Conservation (phyloP, 345 rosid genomes). For the Populus nigra region DNA sequence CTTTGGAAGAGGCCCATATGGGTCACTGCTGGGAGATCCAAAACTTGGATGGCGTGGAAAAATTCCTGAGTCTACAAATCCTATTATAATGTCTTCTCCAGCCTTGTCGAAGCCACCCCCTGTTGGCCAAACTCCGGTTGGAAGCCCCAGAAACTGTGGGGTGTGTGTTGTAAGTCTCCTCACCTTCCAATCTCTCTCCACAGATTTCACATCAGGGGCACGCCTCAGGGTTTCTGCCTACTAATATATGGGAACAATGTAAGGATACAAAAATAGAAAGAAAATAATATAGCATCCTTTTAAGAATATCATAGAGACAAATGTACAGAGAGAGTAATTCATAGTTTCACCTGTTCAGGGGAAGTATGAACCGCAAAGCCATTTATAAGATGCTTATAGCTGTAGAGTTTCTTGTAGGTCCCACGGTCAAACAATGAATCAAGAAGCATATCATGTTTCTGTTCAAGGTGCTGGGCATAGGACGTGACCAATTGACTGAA, state of each 20-base stretch:
- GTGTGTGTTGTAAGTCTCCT: slow-evolving; percentile 93
- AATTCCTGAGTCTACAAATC: slow-evolving; percentile 94
- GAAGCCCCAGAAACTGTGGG: slow-evolving; percentile 94
- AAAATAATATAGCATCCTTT: slow-evolving; percentile 11
- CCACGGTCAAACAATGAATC: slow-evolving; percentile 72
- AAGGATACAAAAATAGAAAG: slow-evolving; percentile 27
- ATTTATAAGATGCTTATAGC: slow-evolving; percentile 92
- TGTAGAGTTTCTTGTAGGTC: slow-evolving; percentile 81
- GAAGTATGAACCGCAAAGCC: slow-evolving; percentile 89
- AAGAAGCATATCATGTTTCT: slow-evolving; percentile 90
- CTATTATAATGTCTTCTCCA: slow-evolving; percentile 92
- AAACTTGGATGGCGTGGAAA: slow-evolving; percentile 93
- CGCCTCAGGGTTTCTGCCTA: slow-evolving; percentile 86
- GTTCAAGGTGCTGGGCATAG: slow-evolving; percentile 81
- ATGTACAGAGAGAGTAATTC: not conserved
- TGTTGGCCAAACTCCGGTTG: slow-evolving; percentile 98
- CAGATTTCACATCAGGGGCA: slow-evolving; percentile 78
- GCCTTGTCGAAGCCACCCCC: slow-evolving; percentile 96
- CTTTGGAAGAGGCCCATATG: slow-evolving; percentile 79
- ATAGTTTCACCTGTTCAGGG: slow-evolving; percentile 77
- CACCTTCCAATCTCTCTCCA: slow-evolving; percentile 95
- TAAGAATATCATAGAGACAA: not conserved
- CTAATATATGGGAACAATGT: slow-evolving; percentile 53
- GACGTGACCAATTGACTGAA: slow-evolving; percentile 78
- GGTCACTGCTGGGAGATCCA: slow-evolving; percentile 56